phyloP scores from a whole-genome alignment of 2,329 filamentous ascomycete species.

The Colletotrichum sp. region DNA sequence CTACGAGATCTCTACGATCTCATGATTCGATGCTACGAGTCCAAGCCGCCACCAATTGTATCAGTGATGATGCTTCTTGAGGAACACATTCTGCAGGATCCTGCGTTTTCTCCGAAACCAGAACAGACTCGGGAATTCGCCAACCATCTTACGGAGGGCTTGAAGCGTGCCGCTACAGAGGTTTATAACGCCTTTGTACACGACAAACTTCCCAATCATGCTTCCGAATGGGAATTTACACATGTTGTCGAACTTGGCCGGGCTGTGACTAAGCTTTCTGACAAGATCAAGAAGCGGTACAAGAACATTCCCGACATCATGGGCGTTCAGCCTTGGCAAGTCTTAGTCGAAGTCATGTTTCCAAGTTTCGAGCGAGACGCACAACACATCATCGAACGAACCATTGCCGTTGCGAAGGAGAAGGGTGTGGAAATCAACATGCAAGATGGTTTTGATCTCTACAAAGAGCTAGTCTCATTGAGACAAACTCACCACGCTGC shows the following conservation, averaged over 20 bases:
- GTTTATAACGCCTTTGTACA: slow-evolving; percentile 82
- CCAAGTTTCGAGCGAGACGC: slow-evolving; percentile 92
- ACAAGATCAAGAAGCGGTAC: slow-evolving; percentile 92
- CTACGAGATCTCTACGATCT: slow-evolving; percentile 86
- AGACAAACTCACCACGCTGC: slow-evolving; percentile 79
- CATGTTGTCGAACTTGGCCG: slow-evolving; percentile 91
- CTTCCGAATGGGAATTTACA: slow-evolving; percentile 87
- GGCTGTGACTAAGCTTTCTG: slow-evolving; percentile 81
- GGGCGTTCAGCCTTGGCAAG: slow-evolving; percentile 69
- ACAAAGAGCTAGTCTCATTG: slow-evolving; percentile 86
- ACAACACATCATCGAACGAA: slow-evolving; percentile 80
- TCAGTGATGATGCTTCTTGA: slow-evolving; percentile 82
- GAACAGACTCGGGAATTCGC: slow-evolving; percentile 77
- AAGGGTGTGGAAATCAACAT: slow-evolving; percentile 79
- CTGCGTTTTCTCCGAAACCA: slow-evolving; percentile 72
- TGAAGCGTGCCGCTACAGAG: slow-evolving; percentile 76
- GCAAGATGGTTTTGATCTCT: slow-evolving; percentile 93
- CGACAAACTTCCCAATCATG: slow-evolving; percentile 78
- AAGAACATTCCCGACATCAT: slow-evolving; percentile 86
- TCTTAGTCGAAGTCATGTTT: slow-evolving; percentile 83
- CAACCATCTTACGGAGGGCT: slow-evolving; percentile 72
- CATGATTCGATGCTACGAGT: slow-evolving; percentile 87
- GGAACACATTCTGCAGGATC: slow-evolving; percentile 81
- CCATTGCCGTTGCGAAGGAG: slow-evolving; percentile 75
- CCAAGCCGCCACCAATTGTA: slow-evolving; percentile 83